Evolutionary conservation across 176 grass and related monocot species (phyloP), one percentile per base, ranked within the genome.

Genomic region (Cocos nucifera): DNA sequence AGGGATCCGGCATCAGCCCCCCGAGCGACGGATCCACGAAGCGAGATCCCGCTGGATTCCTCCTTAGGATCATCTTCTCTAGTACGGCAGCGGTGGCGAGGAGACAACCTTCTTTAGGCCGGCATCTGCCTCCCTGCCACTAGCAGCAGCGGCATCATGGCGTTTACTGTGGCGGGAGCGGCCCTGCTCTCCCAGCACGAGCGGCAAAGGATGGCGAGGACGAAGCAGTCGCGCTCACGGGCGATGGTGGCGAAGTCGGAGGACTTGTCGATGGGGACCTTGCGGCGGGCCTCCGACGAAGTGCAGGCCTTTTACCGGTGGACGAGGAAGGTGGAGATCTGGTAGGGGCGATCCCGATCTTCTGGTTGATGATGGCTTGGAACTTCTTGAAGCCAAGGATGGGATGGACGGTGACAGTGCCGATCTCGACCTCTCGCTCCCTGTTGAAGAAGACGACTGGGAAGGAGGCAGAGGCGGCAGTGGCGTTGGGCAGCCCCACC

Each of bases 311-410:
- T 68, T 24, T 55, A 35, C 4, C 65, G 80, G 2, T 83, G 77
- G 10, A 78, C 72, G 3, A 96, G 83, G 0, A 71, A 82, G 4
- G 75, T 21, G 21, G 21, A 59, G 86, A 97, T 88, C 80, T 97
- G 86, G 44, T 77, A 52, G 8, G 83, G 75, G 15, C 49, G 12
- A 77, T 56, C 5, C 80, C 86, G 8, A 95, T 77, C 52, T 69
- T 69, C 67, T 76, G 73, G 22, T 79, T 21, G 21, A 21, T 21
- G 21, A 21, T 1, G 21, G 21, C 21, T 21, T 21, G 21, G 21
- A 21, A 21, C 21, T 21, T 21, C 21, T 21, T 21, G 21, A 0
- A 21, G 21, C 23, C 23, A 23, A 23, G 23, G 23, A 21, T 23
- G 23, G 23, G 23, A 23, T 23, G 23, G 23, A 23, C 23, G 2